Evolutionary conservation across 805 yeast species (phyloP), one percentile per base, ranked within the genome.

Genomic region (Saturnispora diversa): DNA sequence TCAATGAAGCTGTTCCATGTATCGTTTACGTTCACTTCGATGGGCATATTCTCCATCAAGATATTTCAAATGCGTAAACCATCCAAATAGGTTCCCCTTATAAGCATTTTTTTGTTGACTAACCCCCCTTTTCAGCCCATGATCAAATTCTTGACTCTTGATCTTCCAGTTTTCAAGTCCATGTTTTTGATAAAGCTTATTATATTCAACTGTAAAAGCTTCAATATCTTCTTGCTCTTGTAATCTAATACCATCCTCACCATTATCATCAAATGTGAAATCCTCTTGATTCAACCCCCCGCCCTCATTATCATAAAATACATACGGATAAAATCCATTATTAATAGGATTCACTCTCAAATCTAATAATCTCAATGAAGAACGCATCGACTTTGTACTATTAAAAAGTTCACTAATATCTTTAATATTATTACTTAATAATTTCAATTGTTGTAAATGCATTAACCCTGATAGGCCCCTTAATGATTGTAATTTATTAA

Each of bases 181-280:
- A 10, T 45, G 43, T 19, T 50, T 44, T 36, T 56, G 62, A 41
- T 59, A 62, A 16, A 72, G 53, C 4, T 70, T 61, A 22, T 64
- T 58, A 48, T 70, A 74, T 41, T 68, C 72, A 6, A 66, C 64
- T 1, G 69, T 59, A 43, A 74, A 74, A 19, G 69, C 72, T 46
- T 71, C 76, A 19, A 74, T 69, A 44, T 73, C 79, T 36, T 72
- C 77, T 35, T 64, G 52, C 4, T 66, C 67, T 27, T 68, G 73
- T 31, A 72, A 50, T 43, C 54, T 37, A 60, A 60, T n/a, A 50
- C 10, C 22, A 17, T 39, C 41, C 9, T 21, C 17, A 5, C 29
- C 13, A 5, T 27, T 31, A 12, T 45, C 52, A 10, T 45, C 49
- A 2, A 44, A 43, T 3, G 33, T 34, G 12, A 30, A 44, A 24